Conservation (phyloP, 192 early-diverging fungal species). For the Podila clonocystis region DNA sequence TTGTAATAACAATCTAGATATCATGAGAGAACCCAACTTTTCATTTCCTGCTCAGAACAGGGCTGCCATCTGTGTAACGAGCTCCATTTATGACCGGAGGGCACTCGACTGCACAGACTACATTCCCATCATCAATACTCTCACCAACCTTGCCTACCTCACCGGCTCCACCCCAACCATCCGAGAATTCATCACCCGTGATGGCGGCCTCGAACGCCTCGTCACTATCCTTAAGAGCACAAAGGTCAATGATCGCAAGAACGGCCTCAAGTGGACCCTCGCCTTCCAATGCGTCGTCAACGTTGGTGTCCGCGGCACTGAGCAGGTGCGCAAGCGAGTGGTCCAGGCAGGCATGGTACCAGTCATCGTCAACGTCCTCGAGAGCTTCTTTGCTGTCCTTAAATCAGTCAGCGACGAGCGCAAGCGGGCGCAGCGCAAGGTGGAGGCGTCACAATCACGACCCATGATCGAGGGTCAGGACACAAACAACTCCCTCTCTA, state of each 20-base stretch:
- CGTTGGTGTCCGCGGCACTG: conserved; percentile 85
- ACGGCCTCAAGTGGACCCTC: conserved; percentile 83
- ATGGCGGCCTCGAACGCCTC: conserved; percentile 91
- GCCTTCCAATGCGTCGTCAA: conserved; percentile 90
- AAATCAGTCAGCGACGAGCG: conserved; percentile 63
- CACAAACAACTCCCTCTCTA: conserved; percentile 24
- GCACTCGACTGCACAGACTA: conserved; percentile 94
- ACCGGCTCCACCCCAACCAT: conserved; percentile 85
- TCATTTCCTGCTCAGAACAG: conserved; percentile 81
- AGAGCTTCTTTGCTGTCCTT: conserved; percentile 64
- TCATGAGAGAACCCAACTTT: conserved; percentile 87
- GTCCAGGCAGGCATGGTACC: conserved; percentile 88
- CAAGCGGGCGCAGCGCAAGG: conserved; percentile 44
- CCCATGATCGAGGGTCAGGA: conserved; percentile 22
- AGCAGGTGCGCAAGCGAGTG: conserved; percentile 80
- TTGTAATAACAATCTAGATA: conserved; percentile 8
- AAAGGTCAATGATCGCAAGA: conserved; percentile 71
- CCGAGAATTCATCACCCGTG: conserved; percentile 80
- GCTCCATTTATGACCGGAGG: conserved; percentile 90
- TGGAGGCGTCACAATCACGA: conserved; percentile 38
- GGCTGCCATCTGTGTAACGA: conserved; percentile 81
- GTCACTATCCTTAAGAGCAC: conserved; percentile 82
- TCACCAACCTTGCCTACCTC: conserved; percentile 89
- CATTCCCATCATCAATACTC: conserved; percentile 86
- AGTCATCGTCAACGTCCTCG: conserved; percentile 84